Evolutionary conservation across 352 stramenopile genomes (phyloP).

Genomic region (Globisporangium rhizosaccharum): DNA sequence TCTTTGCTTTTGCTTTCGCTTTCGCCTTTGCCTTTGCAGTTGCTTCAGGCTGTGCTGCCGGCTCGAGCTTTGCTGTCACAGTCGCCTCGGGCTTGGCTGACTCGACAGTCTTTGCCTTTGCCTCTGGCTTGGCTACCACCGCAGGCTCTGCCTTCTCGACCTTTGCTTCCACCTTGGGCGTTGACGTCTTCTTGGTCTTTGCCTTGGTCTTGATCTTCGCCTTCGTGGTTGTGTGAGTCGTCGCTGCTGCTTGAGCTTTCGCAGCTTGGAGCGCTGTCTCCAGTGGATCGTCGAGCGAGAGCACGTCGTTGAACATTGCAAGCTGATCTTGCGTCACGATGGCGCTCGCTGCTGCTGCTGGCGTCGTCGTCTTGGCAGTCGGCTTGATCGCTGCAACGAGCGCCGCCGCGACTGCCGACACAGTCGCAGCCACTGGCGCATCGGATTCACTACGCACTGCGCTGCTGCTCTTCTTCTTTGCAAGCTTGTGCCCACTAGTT

Average conservation of each 20-base stretch:
- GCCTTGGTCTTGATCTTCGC: constrained; percentile 7
- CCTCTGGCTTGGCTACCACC: neutral
- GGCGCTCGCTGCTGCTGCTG: too few relatives aligned
- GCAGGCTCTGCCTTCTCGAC: neutral
- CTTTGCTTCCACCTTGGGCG: neutral
- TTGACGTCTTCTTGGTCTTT: constrained; percentile 7
- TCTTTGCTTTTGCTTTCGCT: neutral
- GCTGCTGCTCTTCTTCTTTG: too few relatives aligned
- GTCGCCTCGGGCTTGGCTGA: too few relatives aligned
- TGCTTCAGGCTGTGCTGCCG: neutral
- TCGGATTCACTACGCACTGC: too few relatives aligned
- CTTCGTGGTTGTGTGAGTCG: constrained; percentile 2
- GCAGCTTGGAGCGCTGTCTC: constrained; percentile 32
- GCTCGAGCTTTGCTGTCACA: neutral
- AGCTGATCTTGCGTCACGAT: constrained; percentile 15
- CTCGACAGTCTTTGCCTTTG: neutral
- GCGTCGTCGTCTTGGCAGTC: neutral
- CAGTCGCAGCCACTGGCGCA: too few relatives aligned
- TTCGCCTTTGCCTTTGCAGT: neutral
- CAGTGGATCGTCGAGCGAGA: constrained; percentile 21
- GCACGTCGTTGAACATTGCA: neutral
- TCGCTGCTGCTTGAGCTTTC: constrained; percentile 21
- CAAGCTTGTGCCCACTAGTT: too few relatives aligned
- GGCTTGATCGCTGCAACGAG: neutral
- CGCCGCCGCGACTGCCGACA: too few relatives aligned